These are phyloP conservation scores for Boletellus emodensis DNA, from an alignment of 768 basidiomycete genomes.

Conservation along the genomic window DNA sequence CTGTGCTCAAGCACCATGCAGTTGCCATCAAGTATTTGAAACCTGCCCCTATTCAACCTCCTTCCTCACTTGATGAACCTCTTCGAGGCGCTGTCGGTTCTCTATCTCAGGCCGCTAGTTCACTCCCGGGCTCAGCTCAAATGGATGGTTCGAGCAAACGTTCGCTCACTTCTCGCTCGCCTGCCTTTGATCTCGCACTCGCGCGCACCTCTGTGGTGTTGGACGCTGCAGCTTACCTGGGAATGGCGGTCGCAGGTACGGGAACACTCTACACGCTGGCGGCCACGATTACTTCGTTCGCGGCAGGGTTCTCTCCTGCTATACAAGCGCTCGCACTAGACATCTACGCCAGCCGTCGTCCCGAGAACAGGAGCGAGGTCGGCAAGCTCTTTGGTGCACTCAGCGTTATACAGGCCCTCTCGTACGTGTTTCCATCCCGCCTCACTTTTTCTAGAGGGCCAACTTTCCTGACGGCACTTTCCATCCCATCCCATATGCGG, in stretches of 20 bases:
- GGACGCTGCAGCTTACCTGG: slow-evolving; percentile 48
- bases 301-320: slow-evolving; percentile 61
- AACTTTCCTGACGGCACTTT: not conserved
- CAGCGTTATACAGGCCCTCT: slow-evolving; percentile 67
- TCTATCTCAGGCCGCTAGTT: slow-evolving; percentile 3
- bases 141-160: not conserved
- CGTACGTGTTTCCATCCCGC: slow-evolving; percentile 35
- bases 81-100: not conserved
- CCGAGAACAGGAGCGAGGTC: slow-evolving; percentile 44
- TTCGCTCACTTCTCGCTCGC: slow-evolving; percentile 32
- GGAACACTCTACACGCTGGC: slow-evolving; percentile 49
- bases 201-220: slow-evolving; percentile 58
- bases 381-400: slow-evolving; percentile 80
- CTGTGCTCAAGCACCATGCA: slow-evolving; percentile 21
- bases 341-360: slow-evolving; percentile 51
- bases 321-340: slow-evolving; percentile 69
- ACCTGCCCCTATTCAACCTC: slow-evolving; percentile 30
- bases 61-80: slow-evolving; percentile 17
- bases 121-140: slow-evolving; percentile 1
- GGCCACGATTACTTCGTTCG: slow-evolving; percentile 51
- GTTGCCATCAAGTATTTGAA: slow-evolving; percentile 55
- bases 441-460: too few relatives aligned
- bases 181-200: slow-evolving; percentile 65
- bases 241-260: slow-evolving; percentile 46
- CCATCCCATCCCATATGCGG: not conserved